These are phyloP conservation scores for Teratosphaeria zuluensis DNA, from an alignment of 2,329 filamentous ascomycete species.

Conservation along the genomic window DNA sequence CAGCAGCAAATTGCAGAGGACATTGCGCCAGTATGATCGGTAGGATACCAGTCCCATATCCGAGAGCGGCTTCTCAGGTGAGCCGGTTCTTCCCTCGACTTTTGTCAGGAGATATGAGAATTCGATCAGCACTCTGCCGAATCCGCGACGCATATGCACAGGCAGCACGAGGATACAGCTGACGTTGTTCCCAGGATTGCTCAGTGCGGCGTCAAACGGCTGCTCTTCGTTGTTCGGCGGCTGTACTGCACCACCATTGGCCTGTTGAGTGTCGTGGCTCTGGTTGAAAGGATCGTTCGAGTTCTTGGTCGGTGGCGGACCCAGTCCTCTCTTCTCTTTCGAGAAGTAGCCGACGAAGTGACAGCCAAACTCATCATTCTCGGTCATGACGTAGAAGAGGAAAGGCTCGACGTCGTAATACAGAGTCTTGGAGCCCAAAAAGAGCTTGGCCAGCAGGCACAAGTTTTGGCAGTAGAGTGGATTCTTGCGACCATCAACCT, in stretches of 20 bases:
- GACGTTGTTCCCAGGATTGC: conserved; percentile 63
- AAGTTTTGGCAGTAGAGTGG: conserved; percentile 98
- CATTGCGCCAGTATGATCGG: conserved; percentile 89
- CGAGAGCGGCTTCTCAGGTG: conserved; percentile 91
- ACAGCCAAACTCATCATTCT: conserved; percentile 82
- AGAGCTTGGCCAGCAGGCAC: conserved; percentile 89
- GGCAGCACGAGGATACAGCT: conserved; percentile 93
- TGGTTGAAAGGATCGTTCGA: conserved; percentile 19
- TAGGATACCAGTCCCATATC: conserved; percentile 98
- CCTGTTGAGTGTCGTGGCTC: conserved; percentile 8
- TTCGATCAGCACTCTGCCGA: conserved; percentile 92
- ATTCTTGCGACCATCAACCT: conserved; percentile 93
- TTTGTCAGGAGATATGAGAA: conserved; percentile 95
- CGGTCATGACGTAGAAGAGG: conserved; percentile 92
- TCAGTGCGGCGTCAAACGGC: conserved; percentile 20
- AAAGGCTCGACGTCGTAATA: conserved; percentile 98
- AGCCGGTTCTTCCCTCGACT: conserved; percentile 87
- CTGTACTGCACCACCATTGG: conserved; percentile 7
- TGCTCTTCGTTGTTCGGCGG: conserved; percentile 11
- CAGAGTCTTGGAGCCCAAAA: conserved; percentile 94
- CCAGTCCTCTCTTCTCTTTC: conserved; percentile 70
- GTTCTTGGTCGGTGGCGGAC: conserved; percentile 59
- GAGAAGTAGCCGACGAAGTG: conserved; percentile 99
- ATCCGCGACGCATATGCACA: conserved; percentile 94
- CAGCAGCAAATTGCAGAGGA: conserved; percentile 76